A percentile compares a stretch with the other conserved stretches of the same genome.
Conservation (phyloP, 2,329 filamentous ascomycete genomes). For the Clathrospora elynae region DNA sequence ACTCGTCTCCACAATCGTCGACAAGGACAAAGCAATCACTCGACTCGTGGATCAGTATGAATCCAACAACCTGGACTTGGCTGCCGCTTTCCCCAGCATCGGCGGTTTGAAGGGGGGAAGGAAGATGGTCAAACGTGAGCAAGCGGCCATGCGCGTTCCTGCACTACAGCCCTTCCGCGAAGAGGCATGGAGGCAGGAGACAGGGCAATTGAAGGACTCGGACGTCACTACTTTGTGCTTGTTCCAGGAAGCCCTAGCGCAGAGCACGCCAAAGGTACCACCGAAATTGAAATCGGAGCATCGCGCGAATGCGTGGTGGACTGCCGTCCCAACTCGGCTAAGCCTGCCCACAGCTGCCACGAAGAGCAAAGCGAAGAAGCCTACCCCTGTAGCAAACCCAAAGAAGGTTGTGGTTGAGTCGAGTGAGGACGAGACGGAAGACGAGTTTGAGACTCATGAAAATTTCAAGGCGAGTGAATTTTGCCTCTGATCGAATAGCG, state of each 20-base stretch:
- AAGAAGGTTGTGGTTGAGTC: conserved; percentile 16
- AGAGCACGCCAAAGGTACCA: conserved; percentile 37
- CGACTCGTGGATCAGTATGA: conserved; percentile 65
- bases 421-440: conserved; percentile 40
- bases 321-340: conserved; percentile 18
- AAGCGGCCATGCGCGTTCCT: conserved; percentile 60
- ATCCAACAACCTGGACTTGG: conserved; percentile 60
- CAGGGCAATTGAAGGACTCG: conserved; percentile 28
- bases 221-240: conserved; percentile 37
- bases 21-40: conserved; percentile 64
- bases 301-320: conserved; percentile 30
- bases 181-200: conserved; percentile 50
- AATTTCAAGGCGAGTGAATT: conserved; percentile 34
- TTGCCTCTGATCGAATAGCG: too few species aligned
- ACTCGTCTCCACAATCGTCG: conserved; percentile 57
- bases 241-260: conserved; percentile 42
- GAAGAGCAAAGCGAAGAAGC: conserved; percentile 17
- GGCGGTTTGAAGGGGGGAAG: conserved; percentile 53
- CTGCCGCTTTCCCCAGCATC: conserved; percentile 61
- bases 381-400: conserved; percentile 7
- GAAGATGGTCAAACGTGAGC: conserved; percentile 54
- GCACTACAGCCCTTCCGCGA: conserved; percentile 62
- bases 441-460: conserved; percentile 46
- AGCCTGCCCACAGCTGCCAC: conserved; percentile 10
- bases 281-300: conserved; percentile 26